Conservation (phyloP, 2,329 filamentous ascomycete genomes). For the Fusarium sp. region DNA sequence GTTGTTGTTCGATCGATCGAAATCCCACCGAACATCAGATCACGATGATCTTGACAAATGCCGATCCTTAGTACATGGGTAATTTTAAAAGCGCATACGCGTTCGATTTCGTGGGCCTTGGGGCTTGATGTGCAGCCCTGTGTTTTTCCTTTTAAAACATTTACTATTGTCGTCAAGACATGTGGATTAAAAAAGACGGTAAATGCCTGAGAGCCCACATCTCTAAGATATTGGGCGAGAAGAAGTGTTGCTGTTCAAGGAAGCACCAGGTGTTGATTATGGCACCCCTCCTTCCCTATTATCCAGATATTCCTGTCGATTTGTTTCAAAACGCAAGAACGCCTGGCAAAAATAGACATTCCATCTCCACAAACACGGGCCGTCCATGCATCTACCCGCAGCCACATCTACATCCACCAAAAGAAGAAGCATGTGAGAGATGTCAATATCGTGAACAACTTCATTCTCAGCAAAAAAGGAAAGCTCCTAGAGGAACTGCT, state of each 20-base stretch:
- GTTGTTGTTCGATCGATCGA: slow-evolving; percentile 28
- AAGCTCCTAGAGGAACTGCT: neutral
- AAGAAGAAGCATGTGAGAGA: neutral
- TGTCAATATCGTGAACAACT: neutral
- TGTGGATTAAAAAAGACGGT: slow-evolving; percentile 15
- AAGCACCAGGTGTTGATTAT: neutral
- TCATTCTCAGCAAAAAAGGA: neutral
- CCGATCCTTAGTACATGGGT: slow-evolving; percentile 17
- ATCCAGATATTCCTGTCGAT: neutral
- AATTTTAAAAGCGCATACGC: slow-evolving; percentile 17
- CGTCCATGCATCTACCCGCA: slow-evolving; percentile 18
- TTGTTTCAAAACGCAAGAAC: neutral
- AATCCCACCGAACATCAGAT: slow-evolving; percentile 2
- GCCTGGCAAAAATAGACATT: neutral
- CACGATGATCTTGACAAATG: slow-evolving; percentile 24
- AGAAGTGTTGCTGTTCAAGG: neutral
- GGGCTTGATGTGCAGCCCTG: slow-evolving; percentile 18
- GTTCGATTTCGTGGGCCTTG: slow-evolving; percentile 3
- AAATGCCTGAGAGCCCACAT: slow-evolving; percentile 10
- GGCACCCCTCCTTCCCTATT: slow-evolving; percentile 3
- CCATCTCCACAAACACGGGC: neutral
- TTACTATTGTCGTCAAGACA: neutral
- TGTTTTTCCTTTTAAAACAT: slow-evolving; percentile 12
- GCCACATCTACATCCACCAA: slow-evolving; percentile 4
- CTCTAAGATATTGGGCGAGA: neutral